Conservation (phyloP, 305 asterid genomes). For the Solanum hybrid region DNA sequence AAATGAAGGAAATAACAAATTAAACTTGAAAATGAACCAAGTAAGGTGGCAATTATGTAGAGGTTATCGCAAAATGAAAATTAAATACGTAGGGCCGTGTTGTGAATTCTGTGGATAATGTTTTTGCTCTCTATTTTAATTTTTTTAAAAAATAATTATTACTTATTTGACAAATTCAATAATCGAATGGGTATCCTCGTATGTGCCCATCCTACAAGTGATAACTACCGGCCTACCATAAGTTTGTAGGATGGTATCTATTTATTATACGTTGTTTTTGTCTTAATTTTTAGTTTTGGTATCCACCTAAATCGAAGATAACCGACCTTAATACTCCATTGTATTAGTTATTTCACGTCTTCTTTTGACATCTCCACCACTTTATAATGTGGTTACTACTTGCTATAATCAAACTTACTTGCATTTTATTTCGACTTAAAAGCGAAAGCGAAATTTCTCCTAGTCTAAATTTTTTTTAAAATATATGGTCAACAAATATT, state of each 20-base stretch:
- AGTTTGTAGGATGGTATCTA: neutral
- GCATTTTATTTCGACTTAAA: neutral
- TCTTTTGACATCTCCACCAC: neutral
- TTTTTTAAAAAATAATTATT: neutral
- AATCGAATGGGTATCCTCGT: neutral
- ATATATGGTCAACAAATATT: neutral
- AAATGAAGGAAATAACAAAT: accelerated
- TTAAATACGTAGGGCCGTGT: neutral
- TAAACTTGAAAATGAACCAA: neutral
- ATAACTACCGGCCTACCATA: neutral
- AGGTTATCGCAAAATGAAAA: neutral
- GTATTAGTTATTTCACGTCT: neutral
- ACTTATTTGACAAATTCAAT: neutral
- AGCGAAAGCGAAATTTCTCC: neutral
- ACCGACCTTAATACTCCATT: neutral
- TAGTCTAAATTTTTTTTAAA: neutral
- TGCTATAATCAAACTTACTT: neutral
- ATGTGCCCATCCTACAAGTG: neutral
- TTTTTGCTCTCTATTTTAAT: neutral
- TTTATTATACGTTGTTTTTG: neutral
- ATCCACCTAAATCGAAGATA: neutral
- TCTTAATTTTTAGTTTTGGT: neutral
- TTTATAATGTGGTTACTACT: neutral
- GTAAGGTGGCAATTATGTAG: neutral
- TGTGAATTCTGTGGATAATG: neutral